Percentiles rank a stretch among this genome's conserved stretches.
phyloP scores from a whole-genome alignment of 768 basidiomycete genomes.

The Fomitopsis serialis region DNA sequence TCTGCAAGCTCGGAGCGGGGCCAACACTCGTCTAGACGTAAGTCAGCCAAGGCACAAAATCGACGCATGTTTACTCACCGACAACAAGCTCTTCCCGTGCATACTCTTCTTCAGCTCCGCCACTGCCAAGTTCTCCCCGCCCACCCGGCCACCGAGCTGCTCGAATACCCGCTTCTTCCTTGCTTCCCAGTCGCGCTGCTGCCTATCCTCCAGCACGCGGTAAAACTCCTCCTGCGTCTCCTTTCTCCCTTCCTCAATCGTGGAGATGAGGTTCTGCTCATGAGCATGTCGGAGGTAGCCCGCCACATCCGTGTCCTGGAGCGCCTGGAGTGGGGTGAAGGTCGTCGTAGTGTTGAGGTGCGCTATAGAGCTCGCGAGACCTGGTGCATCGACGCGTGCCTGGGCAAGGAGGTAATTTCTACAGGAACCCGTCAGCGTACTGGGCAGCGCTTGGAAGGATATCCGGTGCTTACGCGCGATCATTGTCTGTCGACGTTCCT shows the following conservation, averaged over 20 bases:
- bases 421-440: background rate
- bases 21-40: constrained; percentile 35
- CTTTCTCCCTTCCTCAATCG: constrained; percentile 85
- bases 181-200: constrained; percentile 80
- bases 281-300: constrained; percentile 94
- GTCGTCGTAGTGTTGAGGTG: constrained; percentile 77
- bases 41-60: no score
- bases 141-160: constrained; percentile 71
- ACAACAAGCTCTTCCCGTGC: constrained; percentile 49
- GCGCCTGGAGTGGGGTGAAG: constrained; percentile 83
- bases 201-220: constrained; percentile 67
- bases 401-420: constrained; percentile 93
- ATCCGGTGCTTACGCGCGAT: constrained; percentile 56
- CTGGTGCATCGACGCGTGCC: constrained; percentile 90
- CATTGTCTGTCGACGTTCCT: constrained; percentile 55
- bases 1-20: constrained; percentile 63
- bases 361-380: constrained; percentile 77
- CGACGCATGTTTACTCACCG: constrained; percentile 32
- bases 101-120: constrained; percentile 59
- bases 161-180: constrained; percentile 89
- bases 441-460: background rate
- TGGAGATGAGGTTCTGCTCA: constrained; percentile 90
- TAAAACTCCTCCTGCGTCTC: constrained; percentile 87
- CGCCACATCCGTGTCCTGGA: constrained; percentile 91
- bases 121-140: constrained; percentile 48